phyloP scores from a whole-genome alignment of 306 rosid genomes.

The Casuarina glauca region DNA sequence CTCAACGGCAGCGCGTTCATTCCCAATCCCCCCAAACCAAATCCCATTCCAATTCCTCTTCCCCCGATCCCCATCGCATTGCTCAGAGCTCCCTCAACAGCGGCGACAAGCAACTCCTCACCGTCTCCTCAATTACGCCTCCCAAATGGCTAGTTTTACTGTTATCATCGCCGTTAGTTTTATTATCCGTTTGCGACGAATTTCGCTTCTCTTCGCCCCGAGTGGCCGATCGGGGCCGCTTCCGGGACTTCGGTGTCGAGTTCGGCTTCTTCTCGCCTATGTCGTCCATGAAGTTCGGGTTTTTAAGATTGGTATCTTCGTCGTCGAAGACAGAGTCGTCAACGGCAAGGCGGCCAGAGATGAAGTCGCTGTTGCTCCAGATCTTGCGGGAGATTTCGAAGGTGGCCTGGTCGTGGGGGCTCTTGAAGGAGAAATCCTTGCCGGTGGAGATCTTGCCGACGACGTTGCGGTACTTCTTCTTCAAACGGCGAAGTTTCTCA shows the following conservation, averaged over 20 bases:
- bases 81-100: constrained; percentile 28
- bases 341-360: constrained; percentile 34
- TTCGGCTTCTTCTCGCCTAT: constrained; percentile 37
- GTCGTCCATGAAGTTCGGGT: constrained; percentile 40
- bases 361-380: constrained; percentile 42
- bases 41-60: constrained; percentile 35
- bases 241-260: constrained; percentile 38
- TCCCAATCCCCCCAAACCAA: constrained; percentile 29
- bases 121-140: constrained; percentile 4
- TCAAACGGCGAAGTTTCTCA: constrained; percentile 74
- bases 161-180: constrained; percentile 2
- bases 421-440: constrained; percentile 56
- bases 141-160: constrained; percentile 15
- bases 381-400: constrained; percentile 71
- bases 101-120: constrained; percentile 14
- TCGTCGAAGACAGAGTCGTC: constrained; percentile 60
- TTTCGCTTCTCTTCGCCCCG: constrained; percentile 37
- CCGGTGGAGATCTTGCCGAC: constrained; percentile 44
- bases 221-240: constrained; percentile 40
- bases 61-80: constrained; percentile 43
- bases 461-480: constrained; percentile 62
- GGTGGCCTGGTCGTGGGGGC: constrained; percentile 63
- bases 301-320: constrained; percentile 55
- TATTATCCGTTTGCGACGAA: constrained; percentile 14
- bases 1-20: constrained; percentile 35